Evolutionary conservation across 1,139 yeast species (phyloP).

Genomic region (Yamadazyma diospyri): DNA sequence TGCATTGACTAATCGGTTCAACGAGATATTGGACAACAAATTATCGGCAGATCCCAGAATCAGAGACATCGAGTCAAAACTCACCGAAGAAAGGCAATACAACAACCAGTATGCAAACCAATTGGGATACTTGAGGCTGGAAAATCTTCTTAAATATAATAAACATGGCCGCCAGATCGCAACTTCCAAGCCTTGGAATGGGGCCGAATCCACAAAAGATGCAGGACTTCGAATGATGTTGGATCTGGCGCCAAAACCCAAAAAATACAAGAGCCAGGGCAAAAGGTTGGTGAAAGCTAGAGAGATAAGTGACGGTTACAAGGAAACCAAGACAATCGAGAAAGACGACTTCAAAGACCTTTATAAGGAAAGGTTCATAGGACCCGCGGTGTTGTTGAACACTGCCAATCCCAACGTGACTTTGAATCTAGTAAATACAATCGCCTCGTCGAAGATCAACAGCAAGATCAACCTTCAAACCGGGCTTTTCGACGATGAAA

Average conservation of each 20-base stretch:
- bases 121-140: conserved; percentile 27
- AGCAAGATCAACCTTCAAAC: conserved; percentile 58
- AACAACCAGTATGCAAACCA: conserved; percentile 18
- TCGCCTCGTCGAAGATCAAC: conserved; percentile 74
- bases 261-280: conserved; percentile 13
- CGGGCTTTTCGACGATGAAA: conserved; percentile 56
- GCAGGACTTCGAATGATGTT: conserved; percentile 59
- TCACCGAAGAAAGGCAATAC: conserved; percentile 14
- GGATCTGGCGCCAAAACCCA: conserved; percentile 53
- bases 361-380: conserved; percentile 60
- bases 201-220: conserved; percentile 52
- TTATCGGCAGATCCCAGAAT: conserved; percentile 19
- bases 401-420: conserved; percentile 36
- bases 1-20: conserved; percentile 22
- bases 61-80: conserved; percentile 9
- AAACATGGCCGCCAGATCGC: conserved; percentile 49
- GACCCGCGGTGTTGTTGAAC: conserved; percentile 50
- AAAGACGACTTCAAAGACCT: conserved; percentile 58
- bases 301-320: conserved; percentile 66
- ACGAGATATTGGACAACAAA: conserved; percentile 28
- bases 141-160: conserved; percentile 24
- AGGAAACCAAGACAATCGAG: conserved; percentile 38
- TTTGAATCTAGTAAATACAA: conserved; percentile 47
- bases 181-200: conserved; percentile 62
- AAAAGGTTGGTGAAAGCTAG: conserved; percentile 44